These are phyloP conservation scores for Trypanosoma platydactyli DNA, from an alignment of 208 protist genomes.

Conservation along the genomic window DNA sequence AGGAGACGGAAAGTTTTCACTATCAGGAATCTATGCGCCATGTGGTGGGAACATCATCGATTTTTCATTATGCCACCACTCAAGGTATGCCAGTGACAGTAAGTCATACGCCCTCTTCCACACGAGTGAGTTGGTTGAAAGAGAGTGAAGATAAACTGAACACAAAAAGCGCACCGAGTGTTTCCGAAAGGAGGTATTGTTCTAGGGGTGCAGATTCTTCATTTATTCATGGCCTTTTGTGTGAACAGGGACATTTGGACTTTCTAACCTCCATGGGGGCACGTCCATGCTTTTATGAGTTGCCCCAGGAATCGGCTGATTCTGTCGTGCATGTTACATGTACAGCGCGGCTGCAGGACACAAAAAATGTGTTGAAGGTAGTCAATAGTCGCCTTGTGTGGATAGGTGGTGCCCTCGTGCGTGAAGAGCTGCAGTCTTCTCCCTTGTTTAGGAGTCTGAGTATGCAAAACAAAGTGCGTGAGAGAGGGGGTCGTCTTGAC, in stretches of 20 bases:
- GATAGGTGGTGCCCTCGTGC: slow-evolving; percentile 5
- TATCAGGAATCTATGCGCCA: background rate
- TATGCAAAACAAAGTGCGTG: background rate
- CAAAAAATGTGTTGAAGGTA: slow-evolving; percentile 7
- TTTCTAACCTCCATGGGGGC: slow-evolving; percentile 25
- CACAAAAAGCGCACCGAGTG: background rate
- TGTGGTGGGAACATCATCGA: background rate
- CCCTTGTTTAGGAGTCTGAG: slow-evolving; percentile 17
- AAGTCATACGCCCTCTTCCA: background rate
- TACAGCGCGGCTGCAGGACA: slow-evolving; percentile 18
- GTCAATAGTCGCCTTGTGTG: slow-evolving; percentile 13
- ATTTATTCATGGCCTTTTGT: slow-evolving; percentile 19
- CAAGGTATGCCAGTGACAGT: background rate
- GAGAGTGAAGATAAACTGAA: background rate
- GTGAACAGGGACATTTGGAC: slow-evolving; percentile 14
- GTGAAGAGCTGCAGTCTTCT: slow-evolving; percentile 6
- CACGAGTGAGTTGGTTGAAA: background rate
- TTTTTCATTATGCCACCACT: background rate
- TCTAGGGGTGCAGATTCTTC: slow-evolving; percentile 11
- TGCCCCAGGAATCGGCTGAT: background rate
- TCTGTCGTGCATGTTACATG: background rate
- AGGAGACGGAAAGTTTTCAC: background rate
- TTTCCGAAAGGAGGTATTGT: background rate
- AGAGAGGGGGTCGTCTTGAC: background rate
- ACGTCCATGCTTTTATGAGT: slow-evolving; percentile 1